Base-by-base conservation (phyloP, 2,329 filamentous ascomycete species). In the Lachnellula occidentalis region DNA sequence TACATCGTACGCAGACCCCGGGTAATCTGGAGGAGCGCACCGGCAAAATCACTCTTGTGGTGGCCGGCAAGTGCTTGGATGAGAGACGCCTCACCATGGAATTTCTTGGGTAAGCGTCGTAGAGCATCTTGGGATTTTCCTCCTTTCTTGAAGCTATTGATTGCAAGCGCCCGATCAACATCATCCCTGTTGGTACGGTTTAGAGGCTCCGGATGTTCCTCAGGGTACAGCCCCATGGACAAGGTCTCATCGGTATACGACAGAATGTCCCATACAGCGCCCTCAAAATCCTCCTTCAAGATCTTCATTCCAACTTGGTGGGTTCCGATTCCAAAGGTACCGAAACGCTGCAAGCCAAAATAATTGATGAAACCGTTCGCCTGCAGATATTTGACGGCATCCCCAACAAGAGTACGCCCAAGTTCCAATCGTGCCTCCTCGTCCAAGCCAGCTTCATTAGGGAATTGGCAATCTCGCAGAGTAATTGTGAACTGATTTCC, bases 401-500 rank as follows among this genome's bases (percentile, higher is more conserved):
- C 66, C 58, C 78, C 67, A 58, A 90, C 75, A 34, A 81, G 74
- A 5, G 75, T 68, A 67, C 74, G 71, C 50, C 69, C 74, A 66
- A 69, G 71, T 63, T 69, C 72, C 61, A 72, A 70, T 53, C 67
- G 77, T 14, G 77, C 70, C 53, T 77, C 76, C 9, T 84, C 76
- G 37, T 79, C 70, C 49, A 73, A 64, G n/a, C 65, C 63, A 15
- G 69, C 67, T 39, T 75, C 74, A 14, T 71, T 72, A 17, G 58
- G 59, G 58, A 94, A 84, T 48, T 82, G 76, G 66, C 90, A 95
- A 65, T 96, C 90, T 62, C 95, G 89, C 50, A 97, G 79, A 0
- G 90, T 92, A 64, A 99, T 92, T 58, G 87, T 81, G 68, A 99
- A 99, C 70, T 96, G 88, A 64, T 99, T 99, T 14, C 95, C 94